phyloP scores from a whole-genome alignment of 495 filamentous ascomycete genomes.

The Aspergillus ellipticus region DNA sequence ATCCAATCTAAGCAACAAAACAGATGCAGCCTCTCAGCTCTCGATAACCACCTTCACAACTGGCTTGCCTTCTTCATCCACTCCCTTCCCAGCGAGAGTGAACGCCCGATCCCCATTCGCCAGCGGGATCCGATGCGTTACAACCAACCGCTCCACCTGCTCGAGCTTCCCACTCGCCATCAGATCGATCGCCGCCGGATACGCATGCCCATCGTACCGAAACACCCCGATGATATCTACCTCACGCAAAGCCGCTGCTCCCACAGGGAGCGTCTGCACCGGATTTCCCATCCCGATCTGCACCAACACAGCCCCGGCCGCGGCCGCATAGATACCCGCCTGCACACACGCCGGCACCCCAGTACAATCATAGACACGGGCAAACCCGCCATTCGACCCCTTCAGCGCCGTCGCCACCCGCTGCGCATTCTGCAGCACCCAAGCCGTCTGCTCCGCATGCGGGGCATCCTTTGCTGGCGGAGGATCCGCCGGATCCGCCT shows the following conservation, averaged over 20 bases:
- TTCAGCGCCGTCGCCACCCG: conserved; percentile 40
- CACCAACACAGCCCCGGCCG: conserved; percentile 75
- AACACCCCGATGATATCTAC: conserved; percentile 93
- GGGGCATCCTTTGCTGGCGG: conserved; percentile 36
- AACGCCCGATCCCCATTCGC: conserved; percentile 69
- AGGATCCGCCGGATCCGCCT: conserved; percentile 28
- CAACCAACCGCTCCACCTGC: conserved; percentile 52
- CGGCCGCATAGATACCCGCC: conserved; percentile 77
- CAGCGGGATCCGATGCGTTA: conserved; percentile 74
- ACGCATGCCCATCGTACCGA: conserved; percentile 77
- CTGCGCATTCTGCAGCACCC: conserved; percentile 37
- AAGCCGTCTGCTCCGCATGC: conserved; percentile 38
- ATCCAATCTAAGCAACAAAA: too few species aligned
- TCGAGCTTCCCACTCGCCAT: conserved; percentile 58
- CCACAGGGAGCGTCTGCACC: conserved; percentile 80
- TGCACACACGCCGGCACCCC: conserved; percentile 85
- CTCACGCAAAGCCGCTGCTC: conserved; percentile 79
- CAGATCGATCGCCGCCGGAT: conserved; percentile 74
- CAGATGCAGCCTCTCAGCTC: too few species aligned
- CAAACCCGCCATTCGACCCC: conserved; percentile 56
- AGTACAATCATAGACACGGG: conserved; percentile 85
- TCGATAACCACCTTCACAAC: conserved; percentile 85
- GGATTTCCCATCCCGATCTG: conserved; percentile 95
- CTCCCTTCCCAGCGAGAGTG: conserved; percentile 71
- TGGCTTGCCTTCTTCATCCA: conserved; percentile 71